Base-by-base conservation (phyloP, 2,329 filamentous ascomycete genomes). In the Lecanicillium sp. region DNA sequence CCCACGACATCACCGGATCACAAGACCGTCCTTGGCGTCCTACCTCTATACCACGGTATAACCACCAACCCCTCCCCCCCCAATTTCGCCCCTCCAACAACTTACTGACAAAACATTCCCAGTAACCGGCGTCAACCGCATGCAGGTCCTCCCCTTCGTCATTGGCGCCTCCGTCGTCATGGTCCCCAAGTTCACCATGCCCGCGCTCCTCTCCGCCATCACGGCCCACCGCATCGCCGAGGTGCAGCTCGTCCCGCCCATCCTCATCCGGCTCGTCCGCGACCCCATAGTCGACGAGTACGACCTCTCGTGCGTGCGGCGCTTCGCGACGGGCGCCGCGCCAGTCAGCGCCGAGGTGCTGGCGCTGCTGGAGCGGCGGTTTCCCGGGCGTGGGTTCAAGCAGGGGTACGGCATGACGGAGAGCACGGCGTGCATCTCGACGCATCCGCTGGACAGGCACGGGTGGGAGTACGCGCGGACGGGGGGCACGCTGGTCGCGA, bases 371-470 rank as follows among this genome's bases (percentile, higher is more conserved):
- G 39, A 55, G 14, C 30, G 47, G 1, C 30, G 47, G 14, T 49
- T 59, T 3, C 54, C 57, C 0, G 33, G 52, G 7, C 41, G 44
- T 0, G 51, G 54, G 0, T 56, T 58, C 29, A 56, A 51, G 23
- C 57, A 59, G 21, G 50, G 88, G 67, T 95, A 94, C 60, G 88
- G 89, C 36, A 93, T 93, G 88, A 95, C 88, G 1, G 89, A 95
- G 67, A 93, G 88, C 0, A 75, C 73, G 24, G 69, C 78, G 66
- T 76, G 75, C 38, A 91, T 93, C 84, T 90, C 87, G 0, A 72
- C 81, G 0, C 88, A 93, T 57, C 81, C 86, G 0, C 69, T 86
- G 0, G 76, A 77, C 23, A 85, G 84, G 63, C 73, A 87, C 21
- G 83, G 17, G 26, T 58, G 42, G 11, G 41, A 52, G 10, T 51